Conservation (phyloP, 768 basidiomycete genomes). For the Krasilnikovozyma curviuscula region DNA sequence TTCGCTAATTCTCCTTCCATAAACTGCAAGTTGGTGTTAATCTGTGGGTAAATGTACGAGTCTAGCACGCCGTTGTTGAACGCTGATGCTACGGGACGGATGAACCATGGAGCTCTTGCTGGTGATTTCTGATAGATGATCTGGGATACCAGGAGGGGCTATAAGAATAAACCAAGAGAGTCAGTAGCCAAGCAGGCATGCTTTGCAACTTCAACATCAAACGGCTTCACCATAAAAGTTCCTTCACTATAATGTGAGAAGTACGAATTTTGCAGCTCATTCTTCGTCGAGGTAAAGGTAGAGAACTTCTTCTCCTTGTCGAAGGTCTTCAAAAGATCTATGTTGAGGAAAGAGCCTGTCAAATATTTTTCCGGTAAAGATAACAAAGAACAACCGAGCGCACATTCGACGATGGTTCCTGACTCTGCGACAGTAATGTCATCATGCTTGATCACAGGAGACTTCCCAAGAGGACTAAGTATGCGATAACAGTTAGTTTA, state of each 20-base stretch:
- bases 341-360: not conserved
- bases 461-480: not conserved
- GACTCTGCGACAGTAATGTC: conserved; percentile 5
- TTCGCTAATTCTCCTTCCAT: too few relatives aligned
- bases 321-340: conserved; percentile 1
- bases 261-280: not conserved
- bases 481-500: not conserved
- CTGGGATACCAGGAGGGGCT: too few relatives aligned
- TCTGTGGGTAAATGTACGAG: too few relatives aligned
- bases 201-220: too few relatives aligned
- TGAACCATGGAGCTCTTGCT: too few relatives aligned
- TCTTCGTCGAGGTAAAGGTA: not conserved
- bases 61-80: too few relatives aligned
- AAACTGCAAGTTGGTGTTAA: too few relatives aligned
- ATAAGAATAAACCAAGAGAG: too few relatives aligned
- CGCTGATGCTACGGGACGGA: too few relatives aligned
- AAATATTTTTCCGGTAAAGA: not conserved
- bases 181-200: too few relatives aligned
- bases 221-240: conserved; percentile 10
- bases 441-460: conserved; percentile 9
- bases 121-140: too few relatives aligned
- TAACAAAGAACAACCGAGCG: not conserved
- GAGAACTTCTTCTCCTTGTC: not conserved
- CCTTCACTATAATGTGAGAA: conserved; percentile 7
- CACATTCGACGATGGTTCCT: conserved; percentile 5